Percentiles rank a stretch among this genome's conserved stretches.
Evolutionary conservation across 106 monocot species (phyloP).

Genomic region (Allium cepa): DNA sequence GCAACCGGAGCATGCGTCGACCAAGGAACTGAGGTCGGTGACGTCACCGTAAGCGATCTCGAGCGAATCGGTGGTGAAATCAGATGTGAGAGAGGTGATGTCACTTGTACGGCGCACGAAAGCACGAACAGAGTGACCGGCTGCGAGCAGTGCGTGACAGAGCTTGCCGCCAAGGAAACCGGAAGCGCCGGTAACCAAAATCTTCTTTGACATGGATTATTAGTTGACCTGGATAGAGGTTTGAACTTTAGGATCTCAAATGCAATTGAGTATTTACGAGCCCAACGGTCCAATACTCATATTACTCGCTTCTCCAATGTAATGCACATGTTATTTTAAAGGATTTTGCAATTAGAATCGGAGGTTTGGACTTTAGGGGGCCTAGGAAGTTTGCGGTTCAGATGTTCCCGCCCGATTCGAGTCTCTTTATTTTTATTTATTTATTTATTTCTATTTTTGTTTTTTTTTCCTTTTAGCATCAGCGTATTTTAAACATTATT

Average conservation of each 20-base stretch:
- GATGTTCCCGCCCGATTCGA: too few species aligned
- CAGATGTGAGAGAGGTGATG: constrained; percentile 17
- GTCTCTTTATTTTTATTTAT: too few species aligned
- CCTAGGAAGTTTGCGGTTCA: too few species aligned
- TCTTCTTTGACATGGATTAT: constrained; percentile 17
- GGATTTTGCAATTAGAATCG: too few species aligned
- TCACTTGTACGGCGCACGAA: constrained; percentile 66
- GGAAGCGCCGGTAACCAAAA: constrained; percentile 81
- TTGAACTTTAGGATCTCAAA: not conserved
- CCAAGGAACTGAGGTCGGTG: constrained; percentile 60
- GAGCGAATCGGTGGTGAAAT: constrained; percentile 4
- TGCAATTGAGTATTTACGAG: too few species aligned
- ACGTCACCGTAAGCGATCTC: constrained; percentile 87
- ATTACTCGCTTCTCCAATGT: too few species aligned
- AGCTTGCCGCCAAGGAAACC: constrained; percentile 79
- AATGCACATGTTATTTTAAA: too few species aligned
- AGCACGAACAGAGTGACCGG: constrained; percentile 55
- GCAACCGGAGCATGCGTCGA: constrained; percentile 52
- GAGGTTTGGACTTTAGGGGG: too few species aligned
- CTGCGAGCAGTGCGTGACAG: constrained; percentile 44
- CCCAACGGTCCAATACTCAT: too few species aligned
- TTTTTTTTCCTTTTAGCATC: too few species aligned
- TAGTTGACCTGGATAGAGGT: not conserved
- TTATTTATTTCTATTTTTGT: too few species aligned
- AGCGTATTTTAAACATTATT: too few species aligned